phyloP scores from a whole-genome alignment of 1,139 yeast species.

The Yamadazyma oceani region DNA sequence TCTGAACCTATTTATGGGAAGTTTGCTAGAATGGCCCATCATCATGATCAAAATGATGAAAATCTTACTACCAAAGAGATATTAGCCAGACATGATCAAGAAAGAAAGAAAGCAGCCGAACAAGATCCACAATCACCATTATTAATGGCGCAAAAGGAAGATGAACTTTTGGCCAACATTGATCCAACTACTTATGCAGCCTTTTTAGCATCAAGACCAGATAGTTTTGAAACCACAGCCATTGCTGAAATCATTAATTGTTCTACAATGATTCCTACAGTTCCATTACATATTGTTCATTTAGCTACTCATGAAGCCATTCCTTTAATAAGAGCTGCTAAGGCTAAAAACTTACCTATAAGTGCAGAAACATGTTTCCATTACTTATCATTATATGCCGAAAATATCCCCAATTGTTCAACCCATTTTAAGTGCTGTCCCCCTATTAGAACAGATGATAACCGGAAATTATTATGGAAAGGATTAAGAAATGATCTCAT shows the following conservation, averaged over 20 bases:
- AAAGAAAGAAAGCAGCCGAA: slow-evolving; percentile 7
- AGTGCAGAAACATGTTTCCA: slow-evolving; percentile 95
- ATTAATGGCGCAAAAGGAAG: slow-evolving; percentile 44
- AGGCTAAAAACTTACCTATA: slow-evolving; percentile 53
- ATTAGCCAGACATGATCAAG: not conserved
- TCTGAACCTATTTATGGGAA: slow-evolving; percentile 58
- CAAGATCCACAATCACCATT: slow-evolving; percentile 35
- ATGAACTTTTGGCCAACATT: slow-evolving; percentile 42
- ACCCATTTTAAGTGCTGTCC: slow-evolving; percentile 95
- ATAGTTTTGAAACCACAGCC: slow-evolving; percentile 81
- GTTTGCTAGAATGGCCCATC: slow-evolving; percentile 48
- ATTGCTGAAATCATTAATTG: slow-evolving; percentile 68
- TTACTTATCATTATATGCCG: slow-evolving; percentile 76
- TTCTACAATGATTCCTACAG: slow-evolving; percentile 58
- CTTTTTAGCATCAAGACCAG: slow-evolving; percentile 85
- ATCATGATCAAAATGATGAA: slow-evolving; percentile 13
- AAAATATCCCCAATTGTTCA: slow-evolving; percentile 67
- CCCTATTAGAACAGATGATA: slow-evolving; percentile 76
- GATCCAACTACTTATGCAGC: slow-evolving; percentile 73
- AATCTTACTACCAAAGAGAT: slow-evolving; percentile 1
- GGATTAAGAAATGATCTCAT: slow-evolving; percentile 67
- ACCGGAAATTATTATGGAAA: slow-evolving; percentile 72
- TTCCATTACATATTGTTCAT: slow-evolving; percentile 85
- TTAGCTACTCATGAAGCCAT: slow-evolving; percentile 82
- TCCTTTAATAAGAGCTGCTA: slow-evolving; percentile 69